Percentiles rank a stretch among this genome's conserved stretches.
Conservation (phyloP, 1,284 basidiomycete species). For the Cryptococcus sp. region DNA sequence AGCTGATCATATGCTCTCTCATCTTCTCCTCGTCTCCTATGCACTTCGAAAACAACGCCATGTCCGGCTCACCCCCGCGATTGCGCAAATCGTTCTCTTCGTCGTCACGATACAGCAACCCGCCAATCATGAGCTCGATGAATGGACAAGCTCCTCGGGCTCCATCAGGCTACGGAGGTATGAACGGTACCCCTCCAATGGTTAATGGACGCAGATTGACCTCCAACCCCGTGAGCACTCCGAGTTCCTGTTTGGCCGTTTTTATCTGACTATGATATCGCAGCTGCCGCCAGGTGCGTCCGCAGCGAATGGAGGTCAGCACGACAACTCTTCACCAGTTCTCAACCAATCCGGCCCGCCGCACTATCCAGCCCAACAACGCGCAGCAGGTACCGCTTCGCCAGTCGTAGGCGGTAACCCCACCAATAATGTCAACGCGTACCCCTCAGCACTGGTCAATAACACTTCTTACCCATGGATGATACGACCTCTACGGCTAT, state of each 20-base stretch:
- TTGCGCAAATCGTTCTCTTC: constrained; percentile 8
- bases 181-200: constrained; percentile 20
- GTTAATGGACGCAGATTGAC: constrained; percentile 35
- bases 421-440: constrained; percentile 2
- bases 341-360: neutral
- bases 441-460: constrained; percentile 16
- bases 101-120: constrained; percentile 14
- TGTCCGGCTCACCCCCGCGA: constrained; percentile 2
- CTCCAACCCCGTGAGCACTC: constrained; percentile 26
- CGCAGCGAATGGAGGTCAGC: neutral
- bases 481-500: constrained; percentile 26
- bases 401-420: constrained; percentile 4
- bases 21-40: neutral
- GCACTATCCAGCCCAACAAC: constrained; percentile 1
- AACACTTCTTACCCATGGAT: constrained; percentile 36
- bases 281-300: neutral
- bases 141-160: constrained; percentile 10
- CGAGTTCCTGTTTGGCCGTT: neutral
- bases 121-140: constrained; percentile 5
- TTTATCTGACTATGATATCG: neutral
- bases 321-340: neutral
- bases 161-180: constrained; percentile 1
- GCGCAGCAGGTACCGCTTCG: constrained; percentile 11
- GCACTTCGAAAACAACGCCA: neutral
- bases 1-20: constrained; percentile 1